These are phyloP conservation scores for Hortaea sp. DNA, from an alignment of 2,329 filamentous ascomycete genomes.

Conservation along the genomic window DNA sequence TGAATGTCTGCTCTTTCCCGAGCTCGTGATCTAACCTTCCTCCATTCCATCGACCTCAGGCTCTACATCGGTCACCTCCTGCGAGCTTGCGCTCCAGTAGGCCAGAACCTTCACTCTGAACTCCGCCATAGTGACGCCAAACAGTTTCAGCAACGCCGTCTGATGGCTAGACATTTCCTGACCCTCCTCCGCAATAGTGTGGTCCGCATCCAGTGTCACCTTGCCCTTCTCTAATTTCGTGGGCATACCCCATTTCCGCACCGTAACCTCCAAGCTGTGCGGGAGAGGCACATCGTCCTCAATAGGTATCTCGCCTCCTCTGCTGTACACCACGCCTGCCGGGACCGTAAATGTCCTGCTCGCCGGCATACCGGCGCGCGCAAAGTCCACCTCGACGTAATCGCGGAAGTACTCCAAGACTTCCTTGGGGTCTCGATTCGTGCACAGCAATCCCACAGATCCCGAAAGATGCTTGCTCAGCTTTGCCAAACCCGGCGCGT, in stretches of 20 bases:
- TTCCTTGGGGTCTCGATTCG: slow-evolving; percentile 58
- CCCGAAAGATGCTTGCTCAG: slow-evolving; percentile 64
- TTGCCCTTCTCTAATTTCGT: slow-evolving; percentile 81
- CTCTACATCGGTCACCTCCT: slow-evolving; percentile 25
- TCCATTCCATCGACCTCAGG: slow-evolving; percentile 16
- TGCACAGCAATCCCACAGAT: slow-evolving; percentile 84
- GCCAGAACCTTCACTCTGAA: slow-evolving; percentile 76
- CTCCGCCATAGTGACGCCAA: slow-evolving; percentile 81
- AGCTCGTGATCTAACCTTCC: slow-evolving; percentile 10
- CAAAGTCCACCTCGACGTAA: slow-evolving; percentile 75
- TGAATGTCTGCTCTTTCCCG: slow-evolving; percentile 2
- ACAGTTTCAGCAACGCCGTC: slow-evolving; percentile 87
- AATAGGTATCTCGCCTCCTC: slow-evolving; percentile 64
- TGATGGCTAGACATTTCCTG: slow-evolving; percentile 81
- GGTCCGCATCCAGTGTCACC: slow-evolving; percentile 64
- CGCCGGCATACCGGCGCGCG: slow-evolving; percentile 71
- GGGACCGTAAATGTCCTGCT: slow-evolving; percentile 71
- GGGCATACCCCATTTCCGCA: slow-evolving; percentile 81
- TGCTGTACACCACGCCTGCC: slow-evolving; percentile 67
- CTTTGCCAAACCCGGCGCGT: slow-evolving; percentile 64
- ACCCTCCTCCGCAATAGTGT: slow-evolving; percentile 74
- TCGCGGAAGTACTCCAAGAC: slow-evolving; percentile 63
- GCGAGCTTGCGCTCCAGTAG: slow-evolving; percentile 26
- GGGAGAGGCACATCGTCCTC: slow-evolving; percentile 80
- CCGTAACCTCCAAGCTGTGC: slow-evolving; percentile 80